Evolutionary conservation across 495 filamentous ascomycete genomes (phyloP).

Genomic region (Copromyces sp.): DNA sequence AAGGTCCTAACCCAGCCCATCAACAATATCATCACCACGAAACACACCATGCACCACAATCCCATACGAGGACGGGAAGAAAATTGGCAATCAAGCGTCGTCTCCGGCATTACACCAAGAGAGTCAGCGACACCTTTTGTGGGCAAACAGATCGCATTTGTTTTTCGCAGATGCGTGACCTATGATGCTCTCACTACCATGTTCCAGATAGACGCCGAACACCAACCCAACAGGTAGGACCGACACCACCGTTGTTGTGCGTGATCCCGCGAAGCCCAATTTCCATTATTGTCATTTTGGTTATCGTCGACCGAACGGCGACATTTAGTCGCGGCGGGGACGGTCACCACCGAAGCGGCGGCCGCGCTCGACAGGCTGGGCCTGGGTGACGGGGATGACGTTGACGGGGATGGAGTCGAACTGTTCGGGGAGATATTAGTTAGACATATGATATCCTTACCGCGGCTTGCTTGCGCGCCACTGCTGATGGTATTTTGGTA

Average conservation of each 20-base stretch:
- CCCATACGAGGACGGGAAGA: conserved; percentile 14
- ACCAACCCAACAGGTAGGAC: conserved; percentile 11
- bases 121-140: conserved; percentile 87
- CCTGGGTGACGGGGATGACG: conserved; percentile 78
- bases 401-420: conserved; percentile 97
- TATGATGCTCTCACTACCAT: conserved; percentile 36
- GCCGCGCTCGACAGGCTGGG: conserved; percentile 71
- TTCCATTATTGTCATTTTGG: conserved; percentile 5
- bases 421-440: conserved; percentile 36
- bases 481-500: not conserved
- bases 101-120: conserved; percentile 42
- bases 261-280: not conserved
- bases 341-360: conserved; percentile 43
- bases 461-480: not conserved
- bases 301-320: conserved; percentile 3
- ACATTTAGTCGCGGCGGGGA: conserved; percentile 34
- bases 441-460: not conserved
- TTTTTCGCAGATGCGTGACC: conserved; percentile 23
- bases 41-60: not conserved
- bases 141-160: conserved; percentile 46
- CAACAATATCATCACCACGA: not conserved
- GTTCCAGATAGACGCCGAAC: conserved; percentile 38
- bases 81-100: conserved; percentile 89
- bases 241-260: not conserved
- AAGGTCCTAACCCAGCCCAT: not conserved